These are phyloP conservation scores for Phaeosphaeriaceae sp. DNA, from an alignment of 2,329 filamentous ascomycete species.

Conservation along the genomic window DNA sequence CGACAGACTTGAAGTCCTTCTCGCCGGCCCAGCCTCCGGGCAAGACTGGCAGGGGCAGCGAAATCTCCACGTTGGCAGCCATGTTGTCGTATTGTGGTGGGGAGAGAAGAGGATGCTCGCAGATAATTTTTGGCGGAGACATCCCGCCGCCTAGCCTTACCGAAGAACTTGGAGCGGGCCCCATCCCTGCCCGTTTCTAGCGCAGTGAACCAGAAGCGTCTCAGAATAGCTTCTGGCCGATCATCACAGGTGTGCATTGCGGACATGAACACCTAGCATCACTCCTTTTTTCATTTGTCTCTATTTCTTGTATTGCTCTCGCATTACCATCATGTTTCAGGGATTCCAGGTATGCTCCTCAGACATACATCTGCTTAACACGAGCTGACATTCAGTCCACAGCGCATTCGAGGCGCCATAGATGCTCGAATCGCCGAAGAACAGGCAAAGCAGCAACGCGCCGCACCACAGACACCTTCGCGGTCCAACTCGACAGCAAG, in stretches of 20 bases:
- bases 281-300: slow-evolving; percentile 10
- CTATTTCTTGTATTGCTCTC: slow-evolving; percentile 16
- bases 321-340: slow-evolving; percentile 43
- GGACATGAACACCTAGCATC: slow-evolving; percentile 11
- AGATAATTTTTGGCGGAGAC: slow-evolving; percentile 18
- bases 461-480: slow-evolving; percentile 51
- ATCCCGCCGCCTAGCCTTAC: background rate
- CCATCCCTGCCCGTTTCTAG: background rate
- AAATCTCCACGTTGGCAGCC: slow-evolving; percentile 72
- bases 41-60: slow-evolving; percentile 75
- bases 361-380: background rate
- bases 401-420: slow-evolving; percentile 86
- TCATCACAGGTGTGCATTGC: slow-evolving; percentile 28
- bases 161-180: background rate
- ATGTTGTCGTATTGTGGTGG: slow-evolving; percentile 55
- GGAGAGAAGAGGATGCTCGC: slow-evolving; percentile 12
- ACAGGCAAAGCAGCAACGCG: slow-evolving; percentile 76
- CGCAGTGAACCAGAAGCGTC: slow-evolving; percentile 13
- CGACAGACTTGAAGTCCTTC: slow-evolving; percentile 89
- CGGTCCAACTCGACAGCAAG: slow-evolving; percentile 55
- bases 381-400: slow-evolving; percentile 28
- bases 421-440: slow-evolving; percentile 90
- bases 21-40: slow-evolving; percentile 84
- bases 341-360: slow-evolving; percentile 32
- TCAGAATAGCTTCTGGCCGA: slow-evolving; percentile 26